phyloP scores from a whole-genome alignment of 257 asterid genomes.

The Scutellaria barbata region DNA sequence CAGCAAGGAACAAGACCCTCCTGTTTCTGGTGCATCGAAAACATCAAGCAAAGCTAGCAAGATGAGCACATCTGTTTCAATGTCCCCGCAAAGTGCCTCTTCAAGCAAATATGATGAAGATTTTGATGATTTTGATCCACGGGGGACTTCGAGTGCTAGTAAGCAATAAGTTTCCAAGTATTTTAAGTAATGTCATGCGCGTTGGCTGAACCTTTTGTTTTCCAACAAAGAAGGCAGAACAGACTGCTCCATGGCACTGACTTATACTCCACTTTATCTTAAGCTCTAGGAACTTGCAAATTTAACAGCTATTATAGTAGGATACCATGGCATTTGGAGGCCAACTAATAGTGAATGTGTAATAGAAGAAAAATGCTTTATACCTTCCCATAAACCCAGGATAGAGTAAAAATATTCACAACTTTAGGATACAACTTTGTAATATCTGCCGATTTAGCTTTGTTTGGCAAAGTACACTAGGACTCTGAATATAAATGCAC shows the following conservation, averaged over 20 bases:
- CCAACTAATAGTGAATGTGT: conserved; percentile 5
- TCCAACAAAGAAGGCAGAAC: conserved; percentile 2
- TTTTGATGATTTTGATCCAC: conserved; percentile 93
- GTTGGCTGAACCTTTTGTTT: conserved; percentile 13
- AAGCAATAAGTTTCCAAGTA: conserved; percentile 46
- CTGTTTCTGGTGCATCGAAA: conserved; percentile 50
- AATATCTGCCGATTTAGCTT: not conserved
- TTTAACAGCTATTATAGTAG: not conserved
- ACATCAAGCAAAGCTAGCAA: conserved; percentile 42
- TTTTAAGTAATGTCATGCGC: not conserved
- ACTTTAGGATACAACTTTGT: not conserved
- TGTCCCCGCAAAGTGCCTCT: conserved; percentile 48
- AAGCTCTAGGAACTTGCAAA: conserved; percentile 1
- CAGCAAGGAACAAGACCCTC: conserved; percentile 65
- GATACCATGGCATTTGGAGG: conserved; percentile 12
- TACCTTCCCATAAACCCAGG: not conserved
- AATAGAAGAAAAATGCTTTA: not conserved
- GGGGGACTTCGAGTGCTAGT: conserved; percentile 81
- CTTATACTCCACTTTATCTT: not conserved
- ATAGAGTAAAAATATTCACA: not conserved
- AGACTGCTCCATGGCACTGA: conserved; percentile 16
- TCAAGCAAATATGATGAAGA: conserved; percentile 67
- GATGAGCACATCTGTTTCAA: conserved; percentile 52
- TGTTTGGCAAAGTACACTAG: not conserved
- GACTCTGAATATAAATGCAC: not conserved